A percentile compares a stretch with the other conserved stretches of the same genome.
Evolutionary conservation across 1,139 yeast genomes (phyloP).

Genomic region (Candida anutae): DNA sequence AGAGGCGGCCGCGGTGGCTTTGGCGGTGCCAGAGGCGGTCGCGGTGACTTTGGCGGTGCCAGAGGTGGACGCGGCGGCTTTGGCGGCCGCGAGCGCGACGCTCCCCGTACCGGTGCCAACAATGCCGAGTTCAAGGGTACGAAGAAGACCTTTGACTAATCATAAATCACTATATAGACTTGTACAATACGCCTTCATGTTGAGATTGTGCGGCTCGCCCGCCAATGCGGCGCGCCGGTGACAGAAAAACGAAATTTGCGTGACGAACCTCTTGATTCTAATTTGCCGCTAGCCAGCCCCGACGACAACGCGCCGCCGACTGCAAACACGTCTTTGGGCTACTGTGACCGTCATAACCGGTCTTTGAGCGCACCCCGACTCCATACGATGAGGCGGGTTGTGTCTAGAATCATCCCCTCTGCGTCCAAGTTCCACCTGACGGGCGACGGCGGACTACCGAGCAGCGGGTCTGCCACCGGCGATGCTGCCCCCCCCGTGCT

Average conservation of each 20-base stretch:
- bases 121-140: conserved; percentile 62
- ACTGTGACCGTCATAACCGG: too few species aligned
- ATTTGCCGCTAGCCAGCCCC: too few species aligned
- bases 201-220: too few species aligned
- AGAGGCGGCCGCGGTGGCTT: conserved; percentile 38
- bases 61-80: conserved; percentile 35
- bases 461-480: not conserved
- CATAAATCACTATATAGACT: conserved; percentile 2
- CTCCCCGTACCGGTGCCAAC: conserved; percentile 52
- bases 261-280: too few species aligned
- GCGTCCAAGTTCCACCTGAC: too few species aligned
- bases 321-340: too few species aligned
- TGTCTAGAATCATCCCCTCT: conserved; percentile 32
- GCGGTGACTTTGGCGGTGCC: conserved; percentile 32
- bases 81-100: conserved; percentile 35
- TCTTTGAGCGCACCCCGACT: too few species aligned
- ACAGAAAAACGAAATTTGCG: too few species aligned
- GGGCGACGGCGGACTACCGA: conserved; percentile 3
- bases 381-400: conserved; percentile 43
- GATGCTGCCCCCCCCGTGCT: not conserved
- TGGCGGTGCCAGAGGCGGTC: conserved; percentile 25
- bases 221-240: too few species aligned
- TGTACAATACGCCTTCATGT: too few species aligned
- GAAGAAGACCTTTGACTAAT: conserved; percentile 71
- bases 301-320: too few species aligned